phyloP scores from a whole-genome alignment of 305 asterid genomes.

The Fraxinus paxiana region DNA sequence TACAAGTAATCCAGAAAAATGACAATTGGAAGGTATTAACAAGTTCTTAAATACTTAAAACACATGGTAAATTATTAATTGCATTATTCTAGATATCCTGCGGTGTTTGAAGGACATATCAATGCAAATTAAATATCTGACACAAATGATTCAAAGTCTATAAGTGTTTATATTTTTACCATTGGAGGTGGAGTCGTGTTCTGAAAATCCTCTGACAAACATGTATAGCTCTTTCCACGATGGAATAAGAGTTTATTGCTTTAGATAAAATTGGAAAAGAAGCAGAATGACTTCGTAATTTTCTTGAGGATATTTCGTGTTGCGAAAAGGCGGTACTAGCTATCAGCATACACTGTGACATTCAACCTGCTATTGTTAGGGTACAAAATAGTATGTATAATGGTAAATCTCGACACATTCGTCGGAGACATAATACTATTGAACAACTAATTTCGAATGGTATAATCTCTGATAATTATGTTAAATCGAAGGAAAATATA shows the following conservation, averaged over 20 bases:
- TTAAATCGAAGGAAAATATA: neutral
- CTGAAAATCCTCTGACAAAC: neutral
- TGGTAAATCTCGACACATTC: neutral
- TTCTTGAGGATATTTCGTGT: neutral
- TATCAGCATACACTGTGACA: neutral
- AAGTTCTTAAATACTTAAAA: too few relatives aligned
- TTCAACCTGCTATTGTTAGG: neutral
- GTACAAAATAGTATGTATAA: neutral
- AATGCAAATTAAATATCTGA: neutral
- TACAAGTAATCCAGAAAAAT: neutral
- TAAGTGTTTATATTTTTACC: neutral
- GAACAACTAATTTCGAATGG: neutral
- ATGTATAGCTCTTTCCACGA: too few relatives aligned
- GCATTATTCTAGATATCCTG: neutral
- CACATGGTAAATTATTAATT: neutral
- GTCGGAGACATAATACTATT: too few relatives aligned
- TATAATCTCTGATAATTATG: too few relatives aligned
- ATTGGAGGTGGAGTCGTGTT: neutral
- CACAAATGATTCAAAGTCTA: neutral
- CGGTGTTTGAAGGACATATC: neutral
- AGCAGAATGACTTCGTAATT: too few relatives aligned
- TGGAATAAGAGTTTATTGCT: neutral
- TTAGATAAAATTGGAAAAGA: too few relatives aligned
- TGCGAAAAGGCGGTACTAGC: neutral
- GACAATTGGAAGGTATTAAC: neutral